phyloP scores from a whole-genome alignment of 225 moss, liverwort and hornwort genomes.

The Physcomitrium patens region DNA sequence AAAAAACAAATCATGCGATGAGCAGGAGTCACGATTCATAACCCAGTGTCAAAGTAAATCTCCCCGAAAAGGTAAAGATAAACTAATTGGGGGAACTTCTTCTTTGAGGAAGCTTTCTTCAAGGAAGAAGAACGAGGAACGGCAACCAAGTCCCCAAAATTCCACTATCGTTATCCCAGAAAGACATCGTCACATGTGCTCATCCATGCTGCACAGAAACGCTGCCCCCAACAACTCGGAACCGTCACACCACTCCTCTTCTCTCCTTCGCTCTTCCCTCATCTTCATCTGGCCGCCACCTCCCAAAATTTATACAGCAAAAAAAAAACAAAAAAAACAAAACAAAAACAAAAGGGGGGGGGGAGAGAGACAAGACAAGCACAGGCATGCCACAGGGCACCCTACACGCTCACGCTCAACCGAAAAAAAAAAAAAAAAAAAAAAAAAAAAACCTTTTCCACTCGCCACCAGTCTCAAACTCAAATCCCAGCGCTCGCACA shows the following conservation, averaged over 20 bases:
- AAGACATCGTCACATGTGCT: constrained; percentile 4
- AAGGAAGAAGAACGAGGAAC: not conserved
- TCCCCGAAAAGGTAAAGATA: not conserved
- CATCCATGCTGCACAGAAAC: constrained; percentile 2
- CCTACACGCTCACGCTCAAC: too few species aligned
- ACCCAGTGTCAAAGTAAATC: constrained; percentile 8
- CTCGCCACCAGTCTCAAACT: too few species aligned
- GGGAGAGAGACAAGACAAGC: too few species aligned
- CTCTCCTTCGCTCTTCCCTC: too few species aligned
- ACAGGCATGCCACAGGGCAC: too few species aligned
- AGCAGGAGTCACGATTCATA: not conserved
- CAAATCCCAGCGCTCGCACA: too few species aligned
- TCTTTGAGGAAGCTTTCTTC: not conserved
- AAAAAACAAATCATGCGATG: too few species aligned
- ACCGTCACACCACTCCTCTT: constrained; percentile 1
- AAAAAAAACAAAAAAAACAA: too few species aligned
- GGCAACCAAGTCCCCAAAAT: constrained; percentile 17
- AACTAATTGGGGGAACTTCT: not conserved
- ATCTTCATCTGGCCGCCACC: not conserved
- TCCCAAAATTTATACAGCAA: too few species aligned
- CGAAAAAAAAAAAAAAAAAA: too few species aligned
- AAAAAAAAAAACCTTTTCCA: too few species aligned
- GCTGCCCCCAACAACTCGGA: constrained; percentile 5
- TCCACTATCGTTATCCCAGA: constrained; percentile 21
- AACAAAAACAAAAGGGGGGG: too few species aligned